Conservation (phyloP, 23 red algal species). For the Gracilaria gracilis region DNA sequence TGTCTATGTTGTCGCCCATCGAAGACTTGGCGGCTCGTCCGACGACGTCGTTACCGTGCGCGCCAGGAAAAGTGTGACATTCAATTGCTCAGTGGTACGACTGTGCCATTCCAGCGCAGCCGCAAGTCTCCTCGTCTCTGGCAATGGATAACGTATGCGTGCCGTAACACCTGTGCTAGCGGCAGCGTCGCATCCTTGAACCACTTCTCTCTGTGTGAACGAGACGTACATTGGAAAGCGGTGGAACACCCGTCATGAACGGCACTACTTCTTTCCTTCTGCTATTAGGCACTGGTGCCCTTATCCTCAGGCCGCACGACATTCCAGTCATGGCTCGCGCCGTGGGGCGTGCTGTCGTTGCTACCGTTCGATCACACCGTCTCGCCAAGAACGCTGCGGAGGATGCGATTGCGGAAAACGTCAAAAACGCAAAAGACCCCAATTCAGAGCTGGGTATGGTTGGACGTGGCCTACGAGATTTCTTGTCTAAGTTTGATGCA, state of each 20-base stretch:
- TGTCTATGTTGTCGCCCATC: too few relatives aligned
- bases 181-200: not conserved
- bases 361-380: conserved; percentile 23
- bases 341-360: conserved; percentile 21
- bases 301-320: conserved; percentile 50
- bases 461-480: conserved; percentile 37
- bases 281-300: conserved; percentile 14
- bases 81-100: too few relatives aligned
- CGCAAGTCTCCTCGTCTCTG: not conserved
- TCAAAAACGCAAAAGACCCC: not conserved
- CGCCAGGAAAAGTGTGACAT: too few relatives aligned
- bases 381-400: conserved; percentile 16
- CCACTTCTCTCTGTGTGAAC: not conserved
- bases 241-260: not conserved
- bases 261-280: conserved; percentile 4
- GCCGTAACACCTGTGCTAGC: not conserved
- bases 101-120: not conserved
- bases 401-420: conserved; percentile 35
- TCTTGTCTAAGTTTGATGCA: conserved; percentile 48
- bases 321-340: conserved; percentile 31
- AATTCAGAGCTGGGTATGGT: not conserved
- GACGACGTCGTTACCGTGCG: too few relatives aligned
- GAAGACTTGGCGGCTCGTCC: too few relatives aligned
- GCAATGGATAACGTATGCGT: not conserved
- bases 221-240: not conserved